phyloP scores from a whole-genome alignment of 2,329 filamentous ascomycete genomes.

The Cadophora malorum region DNA sequence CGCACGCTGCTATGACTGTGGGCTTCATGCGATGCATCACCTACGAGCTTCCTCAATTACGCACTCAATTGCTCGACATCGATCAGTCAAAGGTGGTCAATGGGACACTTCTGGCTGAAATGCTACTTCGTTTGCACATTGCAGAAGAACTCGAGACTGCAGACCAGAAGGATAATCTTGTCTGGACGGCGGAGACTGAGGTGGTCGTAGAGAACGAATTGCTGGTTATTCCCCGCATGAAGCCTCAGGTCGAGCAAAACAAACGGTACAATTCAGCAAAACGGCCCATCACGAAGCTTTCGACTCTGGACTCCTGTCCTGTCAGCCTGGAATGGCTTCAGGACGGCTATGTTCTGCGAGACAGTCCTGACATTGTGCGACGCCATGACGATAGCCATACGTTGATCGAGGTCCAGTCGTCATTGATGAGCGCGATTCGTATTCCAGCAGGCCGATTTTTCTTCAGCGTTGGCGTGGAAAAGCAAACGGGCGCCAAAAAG shows the following conservation, averaged over 20 bases:
- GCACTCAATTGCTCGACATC: not conserved
- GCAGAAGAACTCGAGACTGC: not conserved
- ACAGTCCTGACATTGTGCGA: not conserved
- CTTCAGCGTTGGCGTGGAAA: not conserved
- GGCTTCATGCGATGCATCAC: not conserved
- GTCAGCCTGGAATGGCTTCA: not conserved
- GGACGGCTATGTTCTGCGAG: not conserved
- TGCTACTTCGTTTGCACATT: not conserved
- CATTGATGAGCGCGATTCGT: not conserved
- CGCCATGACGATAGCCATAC: not conserved
- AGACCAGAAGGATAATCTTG: not conserved
- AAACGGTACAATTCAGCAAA: not conserved
- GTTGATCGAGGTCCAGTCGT: not conserved
- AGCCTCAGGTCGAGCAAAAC: not conserved
- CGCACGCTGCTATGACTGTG: not conserved
- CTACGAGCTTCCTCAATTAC: not conserved
- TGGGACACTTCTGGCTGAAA: not conserved
- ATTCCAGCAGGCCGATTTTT: not conserved
- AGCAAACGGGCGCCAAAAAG: not conserved
- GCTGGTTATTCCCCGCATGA: not conserved
- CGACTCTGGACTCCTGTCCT: not conserved
- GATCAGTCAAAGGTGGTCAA: not conserved
- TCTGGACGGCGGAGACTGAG: not conserved
- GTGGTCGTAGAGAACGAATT: not conserved
- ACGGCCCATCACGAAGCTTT: not conserved